phyloP scores from a whole-genome alignment of 805 yeast species.

The Barnettozyma populi region DNA sequence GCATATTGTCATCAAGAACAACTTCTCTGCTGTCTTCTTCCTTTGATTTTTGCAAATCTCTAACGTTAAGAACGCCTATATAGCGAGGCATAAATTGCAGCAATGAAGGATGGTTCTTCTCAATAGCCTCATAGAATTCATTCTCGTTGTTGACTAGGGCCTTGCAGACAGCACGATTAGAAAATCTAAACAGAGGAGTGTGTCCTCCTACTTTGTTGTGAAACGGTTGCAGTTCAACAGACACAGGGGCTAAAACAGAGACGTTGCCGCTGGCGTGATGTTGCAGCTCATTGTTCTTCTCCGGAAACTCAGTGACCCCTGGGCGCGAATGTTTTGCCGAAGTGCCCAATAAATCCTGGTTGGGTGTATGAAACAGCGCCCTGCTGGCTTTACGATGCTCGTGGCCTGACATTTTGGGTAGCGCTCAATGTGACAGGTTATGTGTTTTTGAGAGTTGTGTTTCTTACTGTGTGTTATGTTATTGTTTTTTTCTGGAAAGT shows the following conservation, averaged over 20 bases:
- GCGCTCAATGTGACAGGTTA: neutral
- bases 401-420: slow-evolving; percentile 1
- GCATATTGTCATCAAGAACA: slow-evolving; percentile 85
- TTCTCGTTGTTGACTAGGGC: slow-evolving; percentile 88
- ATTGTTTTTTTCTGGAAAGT: neutral
- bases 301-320: neutral
- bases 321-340: neutral
- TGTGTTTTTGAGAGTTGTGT: neutral
- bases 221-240: slow-evolving; percentile 89
- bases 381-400: slow-evolving; percentile 4
- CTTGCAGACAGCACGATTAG: slow-evolving; percentile 89
- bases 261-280: neutral
- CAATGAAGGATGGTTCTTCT: slow-evolving; percentile 67
- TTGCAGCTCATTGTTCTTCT: neutral
- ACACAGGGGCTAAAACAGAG: slow-evolving; percentile 28
- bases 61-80: slow-evolving; percentile 89
- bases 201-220: slow-evolving; percentile 97
- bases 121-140: slow-evolving; percentile 86
- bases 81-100: slow-evolving; percentile 87
- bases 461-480: neutral
- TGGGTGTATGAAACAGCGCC: slow-evolving; percentile 1
- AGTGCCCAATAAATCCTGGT: neutral
- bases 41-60: slow-evolving; percentile 40
- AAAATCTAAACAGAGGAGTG: slow-evolving; percentile 90
- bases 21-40: slow-evolving; percentile 45